Conservation (phyloP, 768 basidiomycete genomes). For the Amylocystis lapponica region DNA sequence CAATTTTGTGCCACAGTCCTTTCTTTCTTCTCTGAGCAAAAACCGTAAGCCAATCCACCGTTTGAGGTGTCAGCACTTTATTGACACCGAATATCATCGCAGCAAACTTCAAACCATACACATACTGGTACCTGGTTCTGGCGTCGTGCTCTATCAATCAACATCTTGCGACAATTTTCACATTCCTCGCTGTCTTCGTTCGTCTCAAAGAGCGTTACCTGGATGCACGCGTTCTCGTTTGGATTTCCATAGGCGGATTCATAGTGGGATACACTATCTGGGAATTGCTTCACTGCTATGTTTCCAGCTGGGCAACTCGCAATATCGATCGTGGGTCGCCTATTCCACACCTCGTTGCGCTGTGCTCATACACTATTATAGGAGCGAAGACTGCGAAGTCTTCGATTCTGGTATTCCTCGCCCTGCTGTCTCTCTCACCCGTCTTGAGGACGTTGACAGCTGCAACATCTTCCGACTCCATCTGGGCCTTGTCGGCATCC, state of each 20-base stretch:
- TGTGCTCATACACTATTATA: too few species aligned
- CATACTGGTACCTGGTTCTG: conserved; percentile 66
- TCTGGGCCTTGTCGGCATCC: conserved; percentile 89
- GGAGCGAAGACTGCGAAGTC: conserved; percentile 74
- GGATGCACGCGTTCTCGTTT: conserved; percentile 66
- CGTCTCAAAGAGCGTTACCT: conserved; percentile 56
- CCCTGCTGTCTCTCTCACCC: conserved; percentile 86
- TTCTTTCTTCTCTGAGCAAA: conserved; percentile 70
- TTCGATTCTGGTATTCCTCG: conserved; percentile 80
- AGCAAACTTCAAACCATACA: conserved; percentile 82
- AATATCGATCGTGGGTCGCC: conserved; percentile 28
- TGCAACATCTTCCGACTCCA: conserved; percentile 93
- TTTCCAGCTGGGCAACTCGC: conserved; percentile 6
- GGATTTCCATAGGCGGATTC: conserved; percentile 56
- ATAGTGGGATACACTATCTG: conserved; percentile 55
- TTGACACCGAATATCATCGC: not conserved
- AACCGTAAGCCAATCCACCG: conserved; percentile 54
- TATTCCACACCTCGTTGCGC: too few species aligned
- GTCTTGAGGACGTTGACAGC: conserved; percentile 89
- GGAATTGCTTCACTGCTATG: conserved; percentile 44
- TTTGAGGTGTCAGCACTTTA: not conserved
- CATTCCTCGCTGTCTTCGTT: conserved; percentile 79
- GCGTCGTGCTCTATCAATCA: conserved; percentile 76
- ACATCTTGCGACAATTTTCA: conserved; percentile 73
- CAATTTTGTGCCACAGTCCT: conserved; percentile 77